These are phyloP conservation scores for Ceratobasidium sp. DNA, from an alignment of 1,284 basidiomycete species.

Conservation along the genomic window DNA sequence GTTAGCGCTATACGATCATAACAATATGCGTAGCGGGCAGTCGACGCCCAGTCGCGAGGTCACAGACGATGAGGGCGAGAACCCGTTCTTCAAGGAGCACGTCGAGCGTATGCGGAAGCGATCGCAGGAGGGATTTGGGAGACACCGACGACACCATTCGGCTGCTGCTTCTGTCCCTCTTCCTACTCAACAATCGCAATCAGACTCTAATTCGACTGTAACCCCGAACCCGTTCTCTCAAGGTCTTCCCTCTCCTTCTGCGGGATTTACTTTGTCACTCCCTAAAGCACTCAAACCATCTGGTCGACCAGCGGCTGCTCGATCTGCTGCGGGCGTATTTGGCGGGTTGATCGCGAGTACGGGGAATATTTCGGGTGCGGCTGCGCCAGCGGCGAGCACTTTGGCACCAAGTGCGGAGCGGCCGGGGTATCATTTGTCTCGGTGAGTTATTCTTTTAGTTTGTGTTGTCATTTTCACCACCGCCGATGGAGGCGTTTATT, in stretches of 20 bases:
- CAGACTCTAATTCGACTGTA: not conserved
- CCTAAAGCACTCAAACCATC: slow-evolving; percentile 21
- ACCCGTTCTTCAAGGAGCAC: slow-evolving; percentile 28
- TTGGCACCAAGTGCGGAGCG: slow-evolving; percentile 74
- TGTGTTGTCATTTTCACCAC: not conserved
- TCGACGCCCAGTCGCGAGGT: slow-evolving; percentile 46
- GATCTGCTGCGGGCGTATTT: slow-evolving; percentile 73
- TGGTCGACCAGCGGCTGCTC: slow-evolving; percentile 61
- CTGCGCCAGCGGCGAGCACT: slow-evolving; percentile 64
- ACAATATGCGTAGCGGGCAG: slow-evolving; percentile 51
- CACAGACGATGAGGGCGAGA: slow-evolving; percentile 28
- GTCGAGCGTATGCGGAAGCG: not conserved
- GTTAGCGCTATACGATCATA: slow-evolving; percentile 63
- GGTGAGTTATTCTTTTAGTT: slow-evolving; percentile 56
- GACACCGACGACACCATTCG: slow-evolving; percentile 43
- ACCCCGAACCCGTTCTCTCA: not conserved
- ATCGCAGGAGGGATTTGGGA: not conserved
- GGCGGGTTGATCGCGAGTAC: slow-evolving; percentile 79
- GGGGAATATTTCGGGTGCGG: slow-evolving; percentile 69
- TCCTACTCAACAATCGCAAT: slow-evolving; percentile 37
- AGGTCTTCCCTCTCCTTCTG: not conserved
- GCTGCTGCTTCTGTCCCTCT: slow-evolving; percentile 44
- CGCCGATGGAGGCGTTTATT: not conserved
- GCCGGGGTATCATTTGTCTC: slow-evolving; percentile 73
- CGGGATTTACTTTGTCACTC: not conserved